Conservation (phyloP, 1,284 basidiomycete genomes). For the Mycena sp. region DNA sequence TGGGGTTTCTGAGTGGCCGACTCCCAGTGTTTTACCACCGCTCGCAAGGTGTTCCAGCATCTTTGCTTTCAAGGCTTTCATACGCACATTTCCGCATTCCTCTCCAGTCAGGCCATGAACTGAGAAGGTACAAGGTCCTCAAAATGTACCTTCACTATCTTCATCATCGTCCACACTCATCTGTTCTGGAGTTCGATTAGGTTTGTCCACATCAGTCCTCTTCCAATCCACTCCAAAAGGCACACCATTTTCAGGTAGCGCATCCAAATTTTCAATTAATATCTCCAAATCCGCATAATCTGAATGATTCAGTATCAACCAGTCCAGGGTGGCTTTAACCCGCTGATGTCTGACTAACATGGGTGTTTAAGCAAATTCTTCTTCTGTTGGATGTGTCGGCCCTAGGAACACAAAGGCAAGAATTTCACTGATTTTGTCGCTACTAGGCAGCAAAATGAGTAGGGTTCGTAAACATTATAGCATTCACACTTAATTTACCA, state of each 20-base stretch:
- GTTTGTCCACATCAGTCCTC: constrained; percentile 20
- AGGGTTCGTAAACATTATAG: background rate
- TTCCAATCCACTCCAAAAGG: constrained; percentile 40
- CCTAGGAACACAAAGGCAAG: background rate
- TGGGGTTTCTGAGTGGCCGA: constrained; percentile 25
- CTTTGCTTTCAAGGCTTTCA: constrained; percentile 30
- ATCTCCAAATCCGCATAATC: constrained; percentile 33
- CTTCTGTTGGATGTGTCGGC: constrained; percentile 31
- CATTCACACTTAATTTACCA: constrained; percentile 9
- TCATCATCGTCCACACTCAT: constrained; percentile 35
- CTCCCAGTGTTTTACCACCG: constrained; percentile 30
- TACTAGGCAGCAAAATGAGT: background rate
- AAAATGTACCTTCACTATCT: constrained; percentile 41
- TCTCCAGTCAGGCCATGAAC: constrained; percentile 46
- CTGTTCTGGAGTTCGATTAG: constrained; percentile 19
- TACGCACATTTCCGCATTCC: constrained; percentile 29
- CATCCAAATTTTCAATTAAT: constrained; percentile 41
- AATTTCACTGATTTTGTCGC: background rate
- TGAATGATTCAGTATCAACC: constrained; percentile 49
- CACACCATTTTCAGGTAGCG: constrained; percentile 44
- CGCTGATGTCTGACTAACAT: constrained; percentile 41
- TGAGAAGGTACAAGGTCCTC: constrained; percentile 48
- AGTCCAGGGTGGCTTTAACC: constrained; percentile 44
- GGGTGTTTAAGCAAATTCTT: constrained; percentile 43
- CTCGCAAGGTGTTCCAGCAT: constrained; percentile 33